Evolutionary conservation across 192 early-diverging fungal species (phyloP), one percentile per base, ranked within the genome.

Genomic region (Endogone sp.): DNA sequence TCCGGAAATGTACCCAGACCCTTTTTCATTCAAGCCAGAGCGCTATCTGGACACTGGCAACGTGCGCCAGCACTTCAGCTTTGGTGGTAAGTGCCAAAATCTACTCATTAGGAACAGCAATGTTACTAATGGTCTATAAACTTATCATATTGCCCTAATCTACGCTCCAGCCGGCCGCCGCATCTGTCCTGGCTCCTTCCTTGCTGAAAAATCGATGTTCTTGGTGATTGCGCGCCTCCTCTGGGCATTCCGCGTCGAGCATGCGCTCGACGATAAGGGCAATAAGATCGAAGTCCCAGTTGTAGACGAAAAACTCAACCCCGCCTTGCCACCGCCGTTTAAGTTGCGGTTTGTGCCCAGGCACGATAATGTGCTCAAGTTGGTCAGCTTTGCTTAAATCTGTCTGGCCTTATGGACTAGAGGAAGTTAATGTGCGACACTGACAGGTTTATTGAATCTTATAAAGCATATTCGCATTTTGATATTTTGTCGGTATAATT

Each of bases 121-220:
- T 63, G 6, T 63, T 27, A 28, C 32, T 63, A 26, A 63, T 63
- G 62, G 32, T 30, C 32, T 3, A 63, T 24, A 28, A 4, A 26
- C 62, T 9, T 16, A 62, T 16, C n/a, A n/a, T n/a, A n/a, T n/a
- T n/a, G n/a, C n/a, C n/a, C n/a, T n/a, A n/a, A n/a, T n/a, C n/a
- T n/a, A n/a, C n/a, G n/a, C n/a, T n/a, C n/a, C n/a, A 63, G 62
- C 3, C 32, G 62, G 62, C 3, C 62, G 62, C n/a, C 62, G 62
- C 22, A 22, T 26, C n/a, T 63, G 62, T 28, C 62, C 62, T 63
- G 62, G 62, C 22, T 3, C 2, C 21, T 2, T 63, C 3, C 32
- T 63, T 63, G 62, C 62, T 26, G 62, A 63, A 26, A 63, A 63
- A 11, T 63, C 62, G 2, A 20, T 63, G 2, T 30, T 30, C 3